phyloP scores from a whole-genome alignment of 345 rosid species.

The Citrus glauca region DNA sequence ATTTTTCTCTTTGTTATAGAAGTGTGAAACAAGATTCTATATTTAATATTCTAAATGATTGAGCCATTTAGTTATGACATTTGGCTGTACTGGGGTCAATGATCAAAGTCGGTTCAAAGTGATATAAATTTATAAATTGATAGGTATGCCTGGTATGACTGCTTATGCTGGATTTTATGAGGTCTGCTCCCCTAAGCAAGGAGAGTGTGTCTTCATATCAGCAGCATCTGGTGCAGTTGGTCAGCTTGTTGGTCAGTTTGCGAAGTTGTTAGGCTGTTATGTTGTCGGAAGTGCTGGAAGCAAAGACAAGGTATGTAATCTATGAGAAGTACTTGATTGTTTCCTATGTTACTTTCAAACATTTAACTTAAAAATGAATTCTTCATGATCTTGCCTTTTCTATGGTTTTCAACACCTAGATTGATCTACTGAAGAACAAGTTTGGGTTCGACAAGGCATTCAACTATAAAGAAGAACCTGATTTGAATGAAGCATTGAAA shows the following conservation, averaged over 20 bases:
- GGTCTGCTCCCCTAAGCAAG: conserved; percentile 30
- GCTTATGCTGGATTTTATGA: conserved; percentile 32
- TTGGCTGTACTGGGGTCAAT: too few relatives aligned
- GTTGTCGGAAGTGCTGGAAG: conserved; percentile 54
- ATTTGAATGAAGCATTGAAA: too few relatives aligned
- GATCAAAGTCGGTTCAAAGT: too few relatives aligned
- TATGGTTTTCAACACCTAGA: conserved; percentile 10
- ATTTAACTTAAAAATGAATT: neutral
- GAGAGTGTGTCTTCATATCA: conserved; percentile 34
- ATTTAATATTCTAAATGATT: too few relatives aligned
- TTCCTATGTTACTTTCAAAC: neutral
- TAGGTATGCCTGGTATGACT: conserved; percentile 61
- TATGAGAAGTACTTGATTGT: neutral
- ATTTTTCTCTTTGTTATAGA: too few relatives aligned
- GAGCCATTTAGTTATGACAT: too few relatives aligned
- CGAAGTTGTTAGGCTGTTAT: conserved; percentile 15
- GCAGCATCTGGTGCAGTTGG: conserved; percentile 61
- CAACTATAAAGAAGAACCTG: conserved; percentile 33
- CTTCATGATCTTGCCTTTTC: neutral
- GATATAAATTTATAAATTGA: too few relatives aligned
- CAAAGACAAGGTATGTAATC: conserved; percentile 30
- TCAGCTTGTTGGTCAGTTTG: conserved; percentile 53
- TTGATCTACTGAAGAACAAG: conserved; percentile 32
- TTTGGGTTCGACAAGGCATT: conserved; percentile 36
- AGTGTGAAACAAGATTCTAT: too few relatives aligned